Base-by-base conservation (phyloP, 495 filamentous ascomycete genomes). In the Hypomontagnella monticulosa region DNA sequence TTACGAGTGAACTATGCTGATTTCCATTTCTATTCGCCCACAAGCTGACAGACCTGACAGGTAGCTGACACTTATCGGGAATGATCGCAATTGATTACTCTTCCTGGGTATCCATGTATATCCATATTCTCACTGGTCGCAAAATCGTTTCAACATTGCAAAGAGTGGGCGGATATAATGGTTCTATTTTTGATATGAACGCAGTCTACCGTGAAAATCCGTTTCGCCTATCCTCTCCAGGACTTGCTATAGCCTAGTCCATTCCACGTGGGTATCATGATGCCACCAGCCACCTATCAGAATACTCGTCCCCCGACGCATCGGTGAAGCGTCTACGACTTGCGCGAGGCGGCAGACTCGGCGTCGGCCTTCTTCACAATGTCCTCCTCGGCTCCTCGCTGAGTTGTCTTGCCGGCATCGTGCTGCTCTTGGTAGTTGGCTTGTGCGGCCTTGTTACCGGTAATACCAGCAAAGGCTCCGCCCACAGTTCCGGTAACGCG, bases 341-440 rank as follows among this genome's bases (percentile, higher is more conserved):
- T 48, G 47, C 34, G 38, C 34, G 61, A 37, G n/a, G 61, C 52
- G 30, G 56, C 20, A 19, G 72, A 44, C 53, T 75, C 74, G 4
- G 78, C 79, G 61, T 82, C 79, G 1, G 78, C 78, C 79, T 89
- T 83, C 85, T 92, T 93, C 67, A 87, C 75, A 56, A 97, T 85
- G 73, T 97, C 93, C 19, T 79, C 77, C 85, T 97, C 93, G 9
- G 88, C 93, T 52, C 93, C 89, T 10, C 93, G 83, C 82, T 96
- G 89, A 72, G 84, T 80, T 19, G 90, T 93, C 86, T 97, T 97
- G 33, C 93, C 94, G 67, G 84, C 76, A 72, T 96, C 93, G 68
- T 96, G 94, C 73, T 89, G 81, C 43, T 84, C 71, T 75, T 88
- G 80, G 47, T 83, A 86, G 66, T 85, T 79, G 8, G 72, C 59